These are phyloP conservation scores for Aureobasidium musti DNA, from an alignment of 2,329 filamentous ascomycete species.

Conservation along the genomic window DNA sequence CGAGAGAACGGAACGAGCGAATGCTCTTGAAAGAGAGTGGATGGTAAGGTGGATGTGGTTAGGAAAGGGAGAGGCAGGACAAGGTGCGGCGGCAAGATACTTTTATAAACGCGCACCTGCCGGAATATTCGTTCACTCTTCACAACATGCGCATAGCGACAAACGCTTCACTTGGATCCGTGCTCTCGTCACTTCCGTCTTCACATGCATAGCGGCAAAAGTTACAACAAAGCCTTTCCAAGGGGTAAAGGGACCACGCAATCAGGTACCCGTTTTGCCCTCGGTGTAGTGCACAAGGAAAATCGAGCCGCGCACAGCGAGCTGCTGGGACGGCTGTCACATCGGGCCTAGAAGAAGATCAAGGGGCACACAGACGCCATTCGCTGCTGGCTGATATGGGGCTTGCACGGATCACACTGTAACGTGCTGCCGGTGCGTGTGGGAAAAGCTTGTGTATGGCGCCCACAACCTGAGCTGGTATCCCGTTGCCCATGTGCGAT, in stretches of 20 bases:
- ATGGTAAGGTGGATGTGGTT: slow-evolving; percentile 31
- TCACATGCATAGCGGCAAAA: slow-evolving; percentile 26
- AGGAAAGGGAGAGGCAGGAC: slow-evolving; percentile 12
- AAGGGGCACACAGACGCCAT: slow-evolving; percentile 21
- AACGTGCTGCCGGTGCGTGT: slow-evolving; percentile 14
- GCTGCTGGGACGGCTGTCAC: slow-evolving; percentile 22
- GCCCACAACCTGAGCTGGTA: background rate
- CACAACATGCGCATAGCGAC: slow-evolving; percentile 17
- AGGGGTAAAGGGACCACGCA: slow-evolving; percentile 24
- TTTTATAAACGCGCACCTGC: slow-evolving; percentile 5
- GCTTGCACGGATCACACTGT: slow-evolving; percentile 24
- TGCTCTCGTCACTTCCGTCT: slow-evolving; percentile 17
- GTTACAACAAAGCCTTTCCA: background rate
- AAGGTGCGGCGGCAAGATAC: slow-evolving; percentile 19
- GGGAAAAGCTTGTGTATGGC: slow-evolving; percentile 21
- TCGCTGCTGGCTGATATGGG: slow-evolving; percentile 16
- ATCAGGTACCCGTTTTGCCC: slow-evolving; percentile 23
- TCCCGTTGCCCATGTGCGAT: slow-evolving; percentile 7
- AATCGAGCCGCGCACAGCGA: slow-evolving; percentile 24
- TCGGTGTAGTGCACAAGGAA: slow-evolving; percentile 10
- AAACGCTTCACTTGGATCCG: slow-evolving; percentile 10
- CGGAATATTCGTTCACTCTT: slow-evolving; percentile 13
- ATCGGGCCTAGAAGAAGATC: slow-evolving; percentile 26
- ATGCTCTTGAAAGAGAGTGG: slow-evolving; percentile 43
- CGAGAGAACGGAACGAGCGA: slow-evolving; percentile 46